Conservation (phyloP, 2,329 filamentous ascomycete species). For the Alternaria ventricosa region DNA sequence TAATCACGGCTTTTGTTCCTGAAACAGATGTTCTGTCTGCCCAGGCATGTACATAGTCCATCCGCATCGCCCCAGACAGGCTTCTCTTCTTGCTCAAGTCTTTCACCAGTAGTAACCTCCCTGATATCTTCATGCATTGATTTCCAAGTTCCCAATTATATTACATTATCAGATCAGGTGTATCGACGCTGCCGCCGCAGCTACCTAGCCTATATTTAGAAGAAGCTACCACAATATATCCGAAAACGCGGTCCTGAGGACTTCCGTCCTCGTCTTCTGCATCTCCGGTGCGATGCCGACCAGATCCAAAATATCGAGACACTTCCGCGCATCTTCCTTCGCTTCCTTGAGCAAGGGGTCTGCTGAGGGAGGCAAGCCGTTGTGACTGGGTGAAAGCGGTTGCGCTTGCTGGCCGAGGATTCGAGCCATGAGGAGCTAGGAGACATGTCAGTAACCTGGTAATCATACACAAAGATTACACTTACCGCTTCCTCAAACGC, state of each 20-base stretch:
- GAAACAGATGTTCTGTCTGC: background rate
- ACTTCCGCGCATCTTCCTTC: conserved; percentile 53
- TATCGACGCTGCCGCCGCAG: background rate
- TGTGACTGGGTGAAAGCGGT: conserved; percentile 32
- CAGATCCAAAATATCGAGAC: conserved; percentile 55
- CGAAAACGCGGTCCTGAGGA: conserved; percentile 54
- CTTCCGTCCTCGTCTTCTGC: conserved; percentile 57
- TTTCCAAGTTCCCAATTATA: background rate
- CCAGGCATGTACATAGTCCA: background rate
- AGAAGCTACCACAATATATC: conserved; percentile 43
- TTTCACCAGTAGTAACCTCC: background rate
- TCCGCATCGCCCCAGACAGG: background rate
- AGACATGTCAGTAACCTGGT: background rate
- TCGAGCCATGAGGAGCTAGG: conserved; percentile 48
- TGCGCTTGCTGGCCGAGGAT: conserved; percentile 48
- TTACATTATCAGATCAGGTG: background rate
- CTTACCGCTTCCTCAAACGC: conserved; percentile 79
- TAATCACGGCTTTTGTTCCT: background rate
- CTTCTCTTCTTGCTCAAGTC: background rate
- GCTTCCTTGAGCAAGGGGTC: conserved; percentile 47
- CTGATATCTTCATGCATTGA: background rate
- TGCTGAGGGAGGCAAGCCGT: conserved; percentile 32
- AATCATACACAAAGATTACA: conserved; percentile 34
- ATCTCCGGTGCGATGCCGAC: conserved; percentile 55
- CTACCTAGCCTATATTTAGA: background rate